phyloP scores from a whole-genome alignment of 1,284 basidiomycete genomes.

The Volvariella volvacea region DNA sequence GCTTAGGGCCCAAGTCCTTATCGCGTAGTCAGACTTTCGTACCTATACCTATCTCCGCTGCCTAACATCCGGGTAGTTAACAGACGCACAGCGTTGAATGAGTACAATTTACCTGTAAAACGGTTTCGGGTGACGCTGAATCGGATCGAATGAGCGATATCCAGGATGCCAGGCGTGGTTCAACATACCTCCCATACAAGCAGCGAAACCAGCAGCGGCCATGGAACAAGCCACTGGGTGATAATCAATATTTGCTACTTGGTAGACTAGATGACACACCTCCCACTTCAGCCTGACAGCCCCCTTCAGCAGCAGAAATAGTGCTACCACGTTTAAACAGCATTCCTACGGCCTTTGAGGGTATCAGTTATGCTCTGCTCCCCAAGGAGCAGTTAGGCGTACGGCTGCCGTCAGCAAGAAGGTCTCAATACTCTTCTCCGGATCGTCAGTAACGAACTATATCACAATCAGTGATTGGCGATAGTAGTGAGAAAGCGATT shows the following conservation, averaged over 20 bases:
- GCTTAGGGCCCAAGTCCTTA: no score
- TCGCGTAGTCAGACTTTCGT: no score
- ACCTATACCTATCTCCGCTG: conserved; percentile 94
- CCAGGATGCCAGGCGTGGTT: conserved; percentile 1
- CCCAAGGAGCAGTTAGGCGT: conserved; percentile 18
- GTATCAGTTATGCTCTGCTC: conserved; percentile 4
- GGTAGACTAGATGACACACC: conserved; percentile 33
- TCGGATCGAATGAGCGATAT: conserved; percentile 5
- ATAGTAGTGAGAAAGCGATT: background rate
- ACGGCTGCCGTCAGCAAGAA: conserved; percentile 53
- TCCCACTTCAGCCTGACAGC: conserved; percentile 82
- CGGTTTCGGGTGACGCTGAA: conserved; percentile 72
- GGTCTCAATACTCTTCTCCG: conserved; percentile 80
- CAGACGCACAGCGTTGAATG: conserved; percentile 1
- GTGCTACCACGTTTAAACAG: conserved; percentile 96
- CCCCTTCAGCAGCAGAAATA: conserved; percentile 93
- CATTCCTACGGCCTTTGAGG: conserved; percentile 81
- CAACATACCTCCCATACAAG: conserved; percentile 79
- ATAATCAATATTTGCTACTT: conserved; percentile 1
- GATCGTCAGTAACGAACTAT: conserved; percentile 85
- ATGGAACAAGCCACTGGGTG: conserved; percentile 82
- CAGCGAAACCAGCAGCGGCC: conserved; percentile 90
- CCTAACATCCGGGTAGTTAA: conserved; percentile 26
- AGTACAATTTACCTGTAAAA: conserved; percentile 47
- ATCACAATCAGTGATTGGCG: background rate